These are phyloP conservation scores for Boletellus deceptivus DNA, from an alignment of 1,284 basidiomycete species.

Conservation along the genomic window DNA sequence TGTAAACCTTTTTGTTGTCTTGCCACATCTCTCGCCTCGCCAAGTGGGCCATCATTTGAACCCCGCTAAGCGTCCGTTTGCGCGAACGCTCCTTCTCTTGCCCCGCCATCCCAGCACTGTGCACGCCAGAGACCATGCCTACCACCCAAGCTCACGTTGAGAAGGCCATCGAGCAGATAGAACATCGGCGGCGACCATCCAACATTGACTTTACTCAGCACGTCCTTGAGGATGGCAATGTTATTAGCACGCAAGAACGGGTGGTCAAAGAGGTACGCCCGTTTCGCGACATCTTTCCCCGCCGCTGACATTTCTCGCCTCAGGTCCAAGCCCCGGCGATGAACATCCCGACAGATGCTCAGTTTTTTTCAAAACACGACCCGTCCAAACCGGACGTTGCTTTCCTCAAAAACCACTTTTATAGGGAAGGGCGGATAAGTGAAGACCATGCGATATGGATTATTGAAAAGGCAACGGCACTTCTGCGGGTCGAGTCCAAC, in stretches of 20 bases:
- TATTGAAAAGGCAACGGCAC: slow-evolving; percentile 73
- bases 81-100: slow-evolving; percentile 9
- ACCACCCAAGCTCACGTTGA: slow-evolving; percentile 56
- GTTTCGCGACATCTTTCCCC: slow-evolving; percentile 3
- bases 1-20: slow-evolving; percentile 14
- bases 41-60: slow-evolving; percentile 26
- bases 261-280: slow-evolving; percentile 76
- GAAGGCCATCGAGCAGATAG: slow-evolving; percentile 73
- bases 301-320: slow-evolving; percentile 8
- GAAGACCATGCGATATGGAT: slow-evolving; percentile 92
- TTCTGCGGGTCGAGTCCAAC: slow-evolving; percentile 80
- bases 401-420: slow-evolving; percentile 99
- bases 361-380: slow-evolving; percentile 88
- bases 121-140: slow-evolving; percentile 34
- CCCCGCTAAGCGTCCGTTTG: slow-evolving; percentile 26
- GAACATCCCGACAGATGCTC: slow-evolving; percentile 86
- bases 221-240: slow-evolving; percentile 83
- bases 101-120: slow-evolving; percentile 3
- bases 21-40: slow-evolving; percentile 8
- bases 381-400: slow-evolving; percentile 91
- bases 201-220: slow-evolving; percentile 89
- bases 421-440: slow-evolving; percentile 89
- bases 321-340: slow-evolving; percentile 96
- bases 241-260: slow-evolving; percentile 83
- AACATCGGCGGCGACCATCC: slow-evolving; percentile 59